phyloP scores from a whole-genome alignment of 2,329 filamentous ascomycete genomes.

The Exophiala mesophila region DNA sequence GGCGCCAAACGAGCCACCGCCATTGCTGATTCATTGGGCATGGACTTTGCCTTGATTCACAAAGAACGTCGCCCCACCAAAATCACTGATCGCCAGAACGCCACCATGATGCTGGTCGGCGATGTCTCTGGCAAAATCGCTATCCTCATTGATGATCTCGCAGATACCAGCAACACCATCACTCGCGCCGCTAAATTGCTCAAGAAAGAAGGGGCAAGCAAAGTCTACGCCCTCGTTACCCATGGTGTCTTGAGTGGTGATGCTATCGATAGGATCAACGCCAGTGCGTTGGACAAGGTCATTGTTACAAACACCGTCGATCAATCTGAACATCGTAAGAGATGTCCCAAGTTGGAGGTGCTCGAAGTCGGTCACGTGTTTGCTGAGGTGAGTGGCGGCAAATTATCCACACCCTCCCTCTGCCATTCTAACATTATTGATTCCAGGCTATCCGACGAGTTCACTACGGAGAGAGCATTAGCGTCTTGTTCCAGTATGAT shows the following conservation, averaged over 20 bases:
- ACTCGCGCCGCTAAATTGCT: conserved; percentile 93
- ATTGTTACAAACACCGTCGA: conserved; percentile 94
- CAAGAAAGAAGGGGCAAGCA: conserved; percentile 84
- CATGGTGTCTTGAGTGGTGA: conserved; percentile 95
- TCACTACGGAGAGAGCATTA: conserved; percentile 97
- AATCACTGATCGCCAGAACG: conserved; percentile 73
- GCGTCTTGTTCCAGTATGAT: conserved; percentile 84
- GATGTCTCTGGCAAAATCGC: conserved; percentile 75
- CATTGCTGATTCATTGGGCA: conserved; percentile 86
- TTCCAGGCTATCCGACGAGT: conserved; percentile 78
- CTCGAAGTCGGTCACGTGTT: conserved; percentile 85
- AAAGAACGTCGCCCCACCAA: conserved; percentile 91
- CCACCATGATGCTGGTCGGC: conserved; percentile 91
- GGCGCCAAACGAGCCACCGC: conserved; percentile 94
- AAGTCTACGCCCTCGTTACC: conserved; percentile 86
- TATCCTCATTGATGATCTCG: conserved; percentile 90
- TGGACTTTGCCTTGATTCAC: conserved; percentile 96
- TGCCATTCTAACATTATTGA: conserved; percentile 12
- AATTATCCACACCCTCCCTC: not conserved
- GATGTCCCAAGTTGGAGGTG: conserved; percentile 85
- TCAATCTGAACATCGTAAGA: conserved; percentile 70
- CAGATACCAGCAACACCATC: conserved; percentile 95
- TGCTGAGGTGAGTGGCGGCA: conserved; percentile 62
- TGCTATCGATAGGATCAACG: conserved; percentile 89
- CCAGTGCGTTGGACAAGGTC: conserved; percentile 85